Conservation (phyloP, 1,139 yeast genomes). For the Torulaspora pretoriensis region DNA sequence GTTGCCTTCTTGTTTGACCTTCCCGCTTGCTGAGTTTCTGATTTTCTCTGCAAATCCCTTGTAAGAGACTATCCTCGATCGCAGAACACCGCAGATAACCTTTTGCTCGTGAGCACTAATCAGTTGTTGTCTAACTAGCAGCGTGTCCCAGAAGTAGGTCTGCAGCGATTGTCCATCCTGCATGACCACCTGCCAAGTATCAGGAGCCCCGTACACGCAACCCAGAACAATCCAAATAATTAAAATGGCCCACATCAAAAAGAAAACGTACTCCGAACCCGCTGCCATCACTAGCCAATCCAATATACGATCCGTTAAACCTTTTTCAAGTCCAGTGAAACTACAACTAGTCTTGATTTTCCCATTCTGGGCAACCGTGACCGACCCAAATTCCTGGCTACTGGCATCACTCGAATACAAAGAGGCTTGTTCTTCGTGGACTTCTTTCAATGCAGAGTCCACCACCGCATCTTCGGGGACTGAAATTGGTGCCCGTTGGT, state of each 20-base stretch:
- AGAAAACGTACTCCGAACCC: conserved; percentile 34
- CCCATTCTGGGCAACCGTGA: conserved; percentile 15
- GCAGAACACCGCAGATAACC: conserved; percentile 29
- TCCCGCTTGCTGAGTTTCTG: background rate
- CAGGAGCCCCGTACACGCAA: conserved; percentile 32
- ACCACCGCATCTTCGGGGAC: conserved; percentile 4
- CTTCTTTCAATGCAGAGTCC: background rate
- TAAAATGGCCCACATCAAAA: conserved; percentile 29
- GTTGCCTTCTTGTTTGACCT: background rate
- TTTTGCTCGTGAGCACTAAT: conserved; percentile 29
- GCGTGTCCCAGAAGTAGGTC: conserved; percentile 40
- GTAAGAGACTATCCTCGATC: conserved; percentile 34
- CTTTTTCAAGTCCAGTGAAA: conserved; percentile 29
- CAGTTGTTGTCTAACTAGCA: conserved; percentile 41
- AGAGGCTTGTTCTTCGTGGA: conserved; percentile 8
- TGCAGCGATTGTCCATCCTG: conserved; percentile 43
- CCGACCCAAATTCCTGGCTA: conserved; percentile 9
- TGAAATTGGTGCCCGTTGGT: conserved; percentile 20
- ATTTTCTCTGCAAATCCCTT: conserved; percentile 22
- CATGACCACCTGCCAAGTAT: conserved; percentile 42
- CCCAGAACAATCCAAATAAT: conserved; percentile 39
- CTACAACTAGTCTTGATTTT: conserved; percentile 22
- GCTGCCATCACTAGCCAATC: conserved; percentile 31
- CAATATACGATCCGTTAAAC: conserved; percentile 20
- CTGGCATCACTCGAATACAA: conserved; percentile 13